These are phyloP conservation scores for Dryas integrifolia DNA, from an alignment of 331 rosid species.

Conservation along the genomic window DNA sequence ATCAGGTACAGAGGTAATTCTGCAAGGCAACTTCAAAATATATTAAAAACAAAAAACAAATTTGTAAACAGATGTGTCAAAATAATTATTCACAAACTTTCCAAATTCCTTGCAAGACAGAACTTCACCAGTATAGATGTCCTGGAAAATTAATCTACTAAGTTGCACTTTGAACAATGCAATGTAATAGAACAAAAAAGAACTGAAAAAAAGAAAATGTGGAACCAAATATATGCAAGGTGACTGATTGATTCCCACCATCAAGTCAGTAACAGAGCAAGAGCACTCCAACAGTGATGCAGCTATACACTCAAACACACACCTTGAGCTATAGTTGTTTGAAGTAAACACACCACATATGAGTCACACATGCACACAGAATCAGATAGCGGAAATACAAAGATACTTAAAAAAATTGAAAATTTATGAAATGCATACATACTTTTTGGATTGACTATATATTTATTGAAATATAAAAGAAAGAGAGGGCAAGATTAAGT, in stretches of 20 bases:
- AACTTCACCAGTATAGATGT: neutral
- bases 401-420: neutral
- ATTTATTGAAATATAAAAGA: neutral
- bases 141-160: neutral
- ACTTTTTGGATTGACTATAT: neutral
- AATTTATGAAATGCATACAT: neutral
- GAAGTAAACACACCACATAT: neutral
- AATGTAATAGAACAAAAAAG: neutral
- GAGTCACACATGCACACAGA: neutral
- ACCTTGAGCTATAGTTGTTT: neutral
- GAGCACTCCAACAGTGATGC: neutral
- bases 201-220: neutral
- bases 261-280: constrained; percentile 1
- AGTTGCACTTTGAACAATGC: neutral
- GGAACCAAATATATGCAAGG: neutral
- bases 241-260: neutral
- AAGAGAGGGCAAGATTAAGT: constrained; percentile 24
- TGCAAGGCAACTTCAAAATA: constrained; percentile 44
- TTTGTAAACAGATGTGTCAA: constrained; percentile 21
- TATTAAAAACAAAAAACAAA: constrained; percentile 20
- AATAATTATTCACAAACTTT: neutral
- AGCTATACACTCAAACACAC: neutral
- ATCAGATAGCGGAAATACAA: neutral
- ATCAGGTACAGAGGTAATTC: constrained; percentile 93
- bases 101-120: constrained; percentile 1